These are phyloP conservation scores for Macrolepiota fuliginosa DNA, from an alignment of 768 basidiomycete genomes.

Conservation along the genomic window DNA sequence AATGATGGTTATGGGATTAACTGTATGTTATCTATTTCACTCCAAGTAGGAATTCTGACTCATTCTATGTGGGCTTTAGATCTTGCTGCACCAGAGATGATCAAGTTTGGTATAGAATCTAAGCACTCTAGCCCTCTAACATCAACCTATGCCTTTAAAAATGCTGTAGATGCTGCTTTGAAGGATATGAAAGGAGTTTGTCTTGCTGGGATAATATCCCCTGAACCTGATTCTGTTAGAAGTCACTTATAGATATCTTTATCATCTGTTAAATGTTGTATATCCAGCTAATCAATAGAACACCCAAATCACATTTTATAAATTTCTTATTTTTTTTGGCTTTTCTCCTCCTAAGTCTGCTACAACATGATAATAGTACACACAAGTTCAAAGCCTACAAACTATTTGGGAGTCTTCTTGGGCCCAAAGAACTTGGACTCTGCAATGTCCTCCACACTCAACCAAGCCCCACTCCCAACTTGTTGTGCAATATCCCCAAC, in stretches of 20 bases:
- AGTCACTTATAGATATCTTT: conserved; percentile 28
- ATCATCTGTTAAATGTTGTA: not conserved
- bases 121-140: conserved; percentile 71
- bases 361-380: not conserved
- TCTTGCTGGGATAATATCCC: conserved; percentile 19
- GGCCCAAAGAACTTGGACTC: conserved; percentile 22
- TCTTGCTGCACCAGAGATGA: conserved; percentile 68
- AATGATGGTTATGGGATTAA: conserved; percentile 93
- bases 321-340: not conserved
- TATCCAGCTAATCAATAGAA: not conserved
- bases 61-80: conserved; percentile 42
- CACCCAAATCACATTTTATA: not conserved
- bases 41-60: no score
- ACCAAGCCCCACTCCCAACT: conserved; percentile 37
- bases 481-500: conserved; percentile 40
- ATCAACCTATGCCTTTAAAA: conserved; percentile 68
- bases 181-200: conserved; percentile 67
- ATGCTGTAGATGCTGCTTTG: conserved; percentile 58
- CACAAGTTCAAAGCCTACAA: conserved; percentile 1
- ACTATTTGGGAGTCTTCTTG: not conserved
- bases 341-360: not conserved
- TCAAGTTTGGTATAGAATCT: conserved; percentile 94
- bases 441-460: conserved; percentile 36
- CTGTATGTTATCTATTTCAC: conserved; percentile 49
- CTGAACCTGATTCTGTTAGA: conserved; percentile 15